Conservation (phyloP, 2,329 filamentous ascomycete genomes). For the Ophioceras dolichostomum region DNA sequence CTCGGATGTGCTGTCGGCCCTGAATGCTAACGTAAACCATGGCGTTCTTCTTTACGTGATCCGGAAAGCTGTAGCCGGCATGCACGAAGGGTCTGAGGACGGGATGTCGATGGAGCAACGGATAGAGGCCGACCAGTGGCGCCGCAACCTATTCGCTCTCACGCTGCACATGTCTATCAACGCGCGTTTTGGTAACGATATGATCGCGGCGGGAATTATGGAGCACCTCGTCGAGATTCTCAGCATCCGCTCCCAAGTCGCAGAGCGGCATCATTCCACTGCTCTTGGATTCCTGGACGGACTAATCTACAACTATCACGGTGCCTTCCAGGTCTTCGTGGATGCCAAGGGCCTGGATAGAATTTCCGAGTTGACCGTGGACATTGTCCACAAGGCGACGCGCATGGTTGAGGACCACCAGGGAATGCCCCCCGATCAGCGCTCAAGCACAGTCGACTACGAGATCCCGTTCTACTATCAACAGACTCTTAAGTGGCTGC, state of each 20-base stretch:
- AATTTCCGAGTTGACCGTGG: constrained; percentile 77
- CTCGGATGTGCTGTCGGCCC: constrained; percentile 73
- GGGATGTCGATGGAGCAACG: constrained; percentile 44
- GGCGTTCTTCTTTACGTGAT: constrained; percentile 89
- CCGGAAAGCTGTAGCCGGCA: constrained; percentile 76
- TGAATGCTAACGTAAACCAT: constrained; percentile 93
- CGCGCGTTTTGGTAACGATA: constrained; percentile 64
- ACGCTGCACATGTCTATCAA: constrained; percentile 69
- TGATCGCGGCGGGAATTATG: constrained; percentile 81
- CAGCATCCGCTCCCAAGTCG: constrained; percentile 67
- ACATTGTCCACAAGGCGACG: constrained; percentile 62
- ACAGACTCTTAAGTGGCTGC: constrained; percentile 81
- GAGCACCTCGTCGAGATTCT: constrained; percentile 84
- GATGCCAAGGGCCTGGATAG: constrained; percentile 74
- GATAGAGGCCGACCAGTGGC: constrained; percentile 74
- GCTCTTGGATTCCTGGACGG: constrained; percentile 81
- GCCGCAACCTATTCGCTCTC: constrained; percentile 78
- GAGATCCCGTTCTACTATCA: constrained; percentile 88
- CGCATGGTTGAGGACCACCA: constrained; percentile 53
- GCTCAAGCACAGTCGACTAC: constrained; percentile 82
- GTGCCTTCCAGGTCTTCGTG: constrained; percentile 74
- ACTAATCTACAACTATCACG: constrained; percentile 73
- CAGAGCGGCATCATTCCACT: constrained; percentile 72
- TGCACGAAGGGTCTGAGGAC: constrained; percentile 38
- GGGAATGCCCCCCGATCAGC: constrained; percentile 56